Conservation (phyloP, 176 grass and related monocot species). For the Cenchrus americanus region DNA sequence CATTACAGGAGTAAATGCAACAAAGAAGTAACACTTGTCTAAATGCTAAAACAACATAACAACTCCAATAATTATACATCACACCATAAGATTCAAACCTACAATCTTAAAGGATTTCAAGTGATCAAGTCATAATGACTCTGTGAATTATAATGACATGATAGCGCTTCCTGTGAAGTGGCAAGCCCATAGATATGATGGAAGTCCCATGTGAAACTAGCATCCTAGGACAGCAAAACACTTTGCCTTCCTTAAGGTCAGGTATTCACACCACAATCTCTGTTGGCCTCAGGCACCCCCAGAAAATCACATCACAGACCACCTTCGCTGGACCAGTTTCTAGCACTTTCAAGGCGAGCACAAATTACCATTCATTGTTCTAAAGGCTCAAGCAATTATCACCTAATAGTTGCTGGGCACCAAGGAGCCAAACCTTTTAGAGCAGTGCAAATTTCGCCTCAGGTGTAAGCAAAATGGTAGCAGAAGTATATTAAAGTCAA, state of each 20-base stretch:
- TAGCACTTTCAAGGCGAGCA: neutral
- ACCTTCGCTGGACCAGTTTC: neutral
- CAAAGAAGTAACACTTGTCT: neutral
- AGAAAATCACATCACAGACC: neutral
- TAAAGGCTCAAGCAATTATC: neutral
- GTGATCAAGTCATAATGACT: neutral
- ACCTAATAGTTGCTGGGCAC: neutral
- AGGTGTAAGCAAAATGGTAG: neutral
- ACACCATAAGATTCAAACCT: conserved; percentile 7
- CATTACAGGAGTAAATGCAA: neutral
- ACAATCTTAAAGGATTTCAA: neutral
- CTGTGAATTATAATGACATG: neutral
- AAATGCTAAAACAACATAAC: neutral
- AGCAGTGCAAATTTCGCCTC: neutral
- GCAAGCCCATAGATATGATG: neutral
- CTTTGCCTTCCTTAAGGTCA: neutral
- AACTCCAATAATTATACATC: neutral
- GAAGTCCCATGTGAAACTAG: neutral
- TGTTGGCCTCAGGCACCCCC: neutral
- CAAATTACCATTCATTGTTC: neutral
- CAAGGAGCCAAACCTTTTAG: too few relatives aligned
- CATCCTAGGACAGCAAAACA: neutral
- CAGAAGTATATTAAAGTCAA: neutral
- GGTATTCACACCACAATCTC: neutral
- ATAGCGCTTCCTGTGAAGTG: neutral